Conservation (phyloP, 495 filamentous ascomycete genomes). For the Aspergillus incahuasiensis region DNA sequence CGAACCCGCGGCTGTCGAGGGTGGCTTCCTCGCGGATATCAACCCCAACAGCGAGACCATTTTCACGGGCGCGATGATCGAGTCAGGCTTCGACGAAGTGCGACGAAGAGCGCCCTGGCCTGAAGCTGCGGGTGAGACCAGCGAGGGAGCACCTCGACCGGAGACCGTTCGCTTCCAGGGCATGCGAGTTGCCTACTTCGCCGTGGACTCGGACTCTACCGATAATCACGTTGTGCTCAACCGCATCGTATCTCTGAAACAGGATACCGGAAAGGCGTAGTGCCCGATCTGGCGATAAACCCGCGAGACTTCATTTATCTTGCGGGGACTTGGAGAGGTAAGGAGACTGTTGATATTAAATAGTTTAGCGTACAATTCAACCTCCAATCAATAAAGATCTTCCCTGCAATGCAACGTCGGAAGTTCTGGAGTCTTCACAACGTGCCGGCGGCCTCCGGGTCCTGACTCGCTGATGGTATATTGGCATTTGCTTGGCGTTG, state of each 20-base stretch:
- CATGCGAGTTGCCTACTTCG: conserved; percentile 82
- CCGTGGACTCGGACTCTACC: conserved; percentile 75
- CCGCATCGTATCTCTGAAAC: conserved; percentile 88
- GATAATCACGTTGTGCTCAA: conserved; percentile 79
- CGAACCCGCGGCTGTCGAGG: conserved; percentile 65
- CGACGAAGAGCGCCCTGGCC: conserved; percentile 75
- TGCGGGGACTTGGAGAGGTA: not conserved
- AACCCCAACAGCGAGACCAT: conserved; percentile 80
- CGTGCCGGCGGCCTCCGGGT: not conserved
- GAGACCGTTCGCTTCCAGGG: conserved; percentile 89
- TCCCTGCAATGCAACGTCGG: too few species aligned
- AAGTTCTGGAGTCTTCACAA: too few species aligned
- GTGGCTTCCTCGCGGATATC: conserved; percentile 77
- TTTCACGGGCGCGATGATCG: conserved; percentile 72
- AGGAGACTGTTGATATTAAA: conserved; percentile 4
- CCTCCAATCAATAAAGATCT: not conserved
- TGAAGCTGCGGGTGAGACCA: conserved; percentile 60
- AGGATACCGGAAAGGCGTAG: conserved; percentile 49
- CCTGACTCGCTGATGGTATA: conserved; percentile 6
- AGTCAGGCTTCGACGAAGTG: conserved; percentile 81
- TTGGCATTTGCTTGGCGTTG: conserved; percentile 10
- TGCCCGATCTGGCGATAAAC: not conserved
- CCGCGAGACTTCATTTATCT: not conserved
- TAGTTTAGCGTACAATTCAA: conserved; percentile 3
- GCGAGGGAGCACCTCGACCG: conserved; percentile 46